Base-by-base conservation (phyloP, 2,329 filamentous ascomycete species). In the Cadophora sp. region DNA sequence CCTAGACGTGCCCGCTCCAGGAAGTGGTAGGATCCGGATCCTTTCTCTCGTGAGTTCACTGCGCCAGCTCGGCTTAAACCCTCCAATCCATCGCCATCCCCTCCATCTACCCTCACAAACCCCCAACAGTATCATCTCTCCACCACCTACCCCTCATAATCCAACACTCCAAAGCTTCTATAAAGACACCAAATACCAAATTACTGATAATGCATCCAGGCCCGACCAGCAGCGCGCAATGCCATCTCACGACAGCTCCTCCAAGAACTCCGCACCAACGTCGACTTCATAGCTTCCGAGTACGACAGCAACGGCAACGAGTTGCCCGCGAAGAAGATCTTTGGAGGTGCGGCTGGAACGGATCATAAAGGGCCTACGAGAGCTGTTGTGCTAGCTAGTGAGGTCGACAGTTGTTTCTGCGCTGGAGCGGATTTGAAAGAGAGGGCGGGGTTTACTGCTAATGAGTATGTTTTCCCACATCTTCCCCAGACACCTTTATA, bases 381-480 rank as follows among this genome's bases (percentile, higher is more conserved):
- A 71, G 95, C 92, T 1, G 79, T 99, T 72, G 87, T 99, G 48
- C 74, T 99, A 18, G 91, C 93, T 13, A 96, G 92, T 76, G 92
- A 93, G 48, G 86, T 93, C n/a, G 93, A 97, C 73, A 84, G 87
- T 27, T 91, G 89, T 74, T 99, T 99, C 79, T 99, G 96, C 79
- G 93, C 96, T 0, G 96, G 96, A 45, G 96, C 96, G 4, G 96
- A 99, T 77, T 81, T 99, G 75, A 98, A 97, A 78, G 95, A 97
- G 83, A 84, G 95, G 33, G 85, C 86, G 66, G 87, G 84, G 4
- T 96, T 97, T 80, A 90, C 87, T 0, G 85, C 84, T 68, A 87
- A 93, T 73, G 91, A 97, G 94, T 97, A 67, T 18, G 66, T 65
- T 39, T 30, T 30, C 27, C 27, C 27, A 30, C 27, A 30, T 30